phyloP scores from a whole-genome alignment of 163 green algal genomes.

The Volvox carteri region DNA sequence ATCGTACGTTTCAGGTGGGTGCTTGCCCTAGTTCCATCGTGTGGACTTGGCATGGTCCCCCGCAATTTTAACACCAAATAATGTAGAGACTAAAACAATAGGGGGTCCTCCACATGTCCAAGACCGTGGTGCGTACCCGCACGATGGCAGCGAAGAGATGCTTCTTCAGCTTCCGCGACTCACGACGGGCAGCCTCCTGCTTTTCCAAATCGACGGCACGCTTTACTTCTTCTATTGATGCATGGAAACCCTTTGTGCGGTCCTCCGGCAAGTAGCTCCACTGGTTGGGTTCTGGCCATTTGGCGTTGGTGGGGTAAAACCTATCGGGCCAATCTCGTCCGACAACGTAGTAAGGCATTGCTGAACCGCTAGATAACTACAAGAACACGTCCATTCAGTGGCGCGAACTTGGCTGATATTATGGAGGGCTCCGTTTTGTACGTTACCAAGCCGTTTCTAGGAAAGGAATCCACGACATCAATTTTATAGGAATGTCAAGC shows the following conservation, averaged over 20 bases:
- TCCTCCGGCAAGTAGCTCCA: constrained; percentile 6
- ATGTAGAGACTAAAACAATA: no score
- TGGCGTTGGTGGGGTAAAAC: constrained; percentile 43
- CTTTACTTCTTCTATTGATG: background rate
- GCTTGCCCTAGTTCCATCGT: no score
- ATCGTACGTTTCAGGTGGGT: no score
- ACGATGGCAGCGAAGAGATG: constrained; percentile 55
- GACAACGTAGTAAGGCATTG: constrained; percentile 38
- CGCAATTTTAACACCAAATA: no score
- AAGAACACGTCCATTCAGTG: background rate
- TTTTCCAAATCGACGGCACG: constrained; percentile 13
- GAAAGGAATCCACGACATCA: no score
- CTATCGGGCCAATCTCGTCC: constrained; percentile 46
- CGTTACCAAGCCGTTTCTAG: background rate
- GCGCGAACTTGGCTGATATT: background rate
- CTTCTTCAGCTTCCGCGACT: constrained; percentile 49
- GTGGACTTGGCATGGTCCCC: no score
- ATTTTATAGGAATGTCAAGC: no score
- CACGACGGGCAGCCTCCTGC: background rate
- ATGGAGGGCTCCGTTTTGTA: background rate
- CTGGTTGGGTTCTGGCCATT: constrained; percentile 28
- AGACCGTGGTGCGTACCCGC: no score
- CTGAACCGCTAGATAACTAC: background rate
- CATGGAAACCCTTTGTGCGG: constrained; percentile 1
- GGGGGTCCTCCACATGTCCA: no score